Evolutionary conservation across 139 green algal genomes (phyloP), one percentile per base, ranked within the genome.

Genomic region (Chlorella sp.): DNA sequence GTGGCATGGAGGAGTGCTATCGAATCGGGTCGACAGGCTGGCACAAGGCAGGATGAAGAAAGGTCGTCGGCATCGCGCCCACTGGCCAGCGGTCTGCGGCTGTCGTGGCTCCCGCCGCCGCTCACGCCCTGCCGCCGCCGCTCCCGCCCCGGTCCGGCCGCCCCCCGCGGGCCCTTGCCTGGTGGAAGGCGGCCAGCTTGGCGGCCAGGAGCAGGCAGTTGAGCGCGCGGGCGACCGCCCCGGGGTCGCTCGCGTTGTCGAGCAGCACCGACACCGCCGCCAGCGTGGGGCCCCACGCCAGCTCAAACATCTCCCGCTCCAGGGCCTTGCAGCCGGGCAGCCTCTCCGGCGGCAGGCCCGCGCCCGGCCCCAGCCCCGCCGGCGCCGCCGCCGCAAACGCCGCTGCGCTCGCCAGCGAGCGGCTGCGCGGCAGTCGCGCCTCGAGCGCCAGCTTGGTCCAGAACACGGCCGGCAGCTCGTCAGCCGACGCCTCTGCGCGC

Each of bases 261-360:
- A 98, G 88, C 27, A 98, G 92, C 8, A 96, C 91, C 0, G 87
- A 91, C 61, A 98, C 92, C 21, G 95, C 94, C 2, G 92, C 90
- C 50, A 98, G 88, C 1, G 94, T 90, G 12, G 94, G 95, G 23
- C 89, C 89, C 91, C 93, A 97, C 51, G 98, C 82, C 31, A 96
- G 82, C 1, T 65, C 81, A 84, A 98, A 98, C 91, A 98, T 96
- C 64, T 97, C 89, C 4, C 82, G 83, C 82, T 98, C 93, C 68
- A 94, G 29, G 19, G 41, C 36, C 41, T 45, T 35, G n/a, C n/a
- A n/a, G n/a, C n/a, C 25, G 46, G 21, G 46, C 60, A 8, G 29
- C 29, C 60, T n/a, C 9, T 31, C 7, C n/a, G 21, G 48, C 29
- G 29, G 43, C 33, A 48, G 14, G 23, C 46, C 33, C 42, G 36